phyloP scores from a whole-genome alignment of 805 yeast species.

The Hanseniaspora mollemarum region DNA sequence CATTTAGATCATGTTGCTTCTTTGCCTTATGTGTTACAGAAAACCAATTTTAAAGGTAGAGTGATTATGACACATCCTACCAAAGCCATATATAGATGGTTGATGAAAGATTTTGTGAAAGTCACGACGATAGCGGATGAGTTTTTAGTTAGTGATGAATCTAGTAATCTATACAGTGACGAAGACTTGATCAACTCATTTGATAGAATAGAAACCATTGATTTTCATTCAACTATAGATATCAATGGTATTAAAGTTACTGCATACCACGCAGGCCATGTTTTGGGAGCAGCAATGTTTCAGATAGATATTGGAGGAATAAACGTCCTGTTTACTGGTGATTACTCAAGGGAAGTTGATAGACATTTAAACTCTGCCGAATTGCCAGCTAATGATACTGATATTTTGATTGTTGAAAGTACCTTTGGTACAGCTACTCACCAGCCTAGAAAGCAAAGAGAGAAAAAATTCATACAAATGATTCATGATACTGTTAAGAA shows the following conservation, averaged over 20 bases:
- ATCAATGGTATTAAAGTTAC: constrained; percentile 91
- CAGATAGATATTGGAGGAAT: constrained; percentile 89
- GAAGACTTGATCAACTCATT: constrained; percentile 81
- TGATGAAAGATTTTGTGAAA: constrained; percentile 82
- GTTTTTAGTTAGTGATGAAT: constrained; percentile 29
- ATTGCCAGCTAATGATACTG: constrained; percentile 78
- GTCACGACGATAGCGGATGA: constrained; percentile 55
- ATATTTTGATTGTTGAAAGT: constrained; percentile 82
- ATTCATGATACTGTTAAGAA: constrained; percentile 73
- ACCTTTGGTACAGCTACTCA: constrained; percentile 98
- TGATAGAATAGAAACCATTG: constrained; percentile 84
- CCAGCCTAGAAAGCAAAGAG: constrained; percentile 80
- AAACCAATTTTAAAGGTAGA: constrained; percentile 84
- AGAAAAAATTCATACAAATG: constrained; percentile 62
- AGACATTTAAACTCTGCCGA: constrained; percentile 93
- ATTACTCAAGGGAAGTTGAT: constrained; percentile 89
- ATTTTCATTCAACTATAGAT: constrained; percentile 89
- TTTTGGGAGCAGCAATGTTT: constrained; percentile 96
- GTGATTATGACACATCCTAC: constrained; percentile 99
- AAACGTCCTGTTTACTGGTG: constrained; percentile 85
- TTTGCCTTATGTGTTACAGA: constrained; percentile 94
- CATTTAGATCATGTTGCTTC: constrained; percentile 98
- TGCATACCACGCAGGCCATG: constrained; percentile 99
- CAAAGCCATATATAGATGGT: constrained; percentile 94
- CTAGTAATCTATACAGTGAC: constrained; percentile 64